Conservation (phyloP, 768 basidiomycete species). For the Daedalea quercina region DNA sequence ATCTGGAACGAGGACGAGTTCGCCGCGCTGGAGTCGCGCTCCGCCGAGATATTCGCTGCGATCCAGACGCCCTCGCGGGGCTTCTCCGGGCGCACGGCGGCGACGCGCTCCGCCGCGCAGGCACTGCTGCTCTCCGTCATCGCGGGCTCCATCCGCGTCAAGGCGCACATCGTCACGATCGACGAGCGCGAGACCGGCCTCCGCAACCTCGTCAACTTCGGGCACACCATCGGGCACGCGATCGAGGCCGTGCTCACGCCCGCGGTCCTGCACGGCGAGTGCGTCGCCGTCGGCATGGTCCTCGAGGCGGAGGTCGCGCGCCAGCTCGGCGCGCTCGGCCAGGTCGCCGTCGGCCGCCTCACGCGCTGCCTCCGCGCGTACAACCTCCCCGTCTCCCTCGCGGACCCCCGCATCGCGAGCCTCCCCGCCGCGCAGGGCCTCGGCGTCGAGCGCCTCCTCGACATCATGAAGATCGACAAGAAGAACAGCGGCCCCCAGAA, state of each 20-base stretch:
- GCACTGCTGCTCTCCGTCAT: constrained; percentile 86
- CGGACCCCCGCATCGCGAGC: constrained; percentile 70
- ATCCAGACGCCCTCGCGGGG: constrained; percentile 65
- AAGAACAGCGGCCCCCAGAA: constrained; percentile 92
- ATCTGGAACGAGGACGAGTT: constrained; percentile 96
- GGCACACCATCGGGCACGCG: constrained; percentile 97
- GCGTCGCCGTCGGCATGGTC: constrained; percentile 93
- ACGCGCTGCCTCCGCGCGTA: constrained; percentile 84
- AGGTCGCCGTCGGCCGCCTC: constrained; percentile 89
- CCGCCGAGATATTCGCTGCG: constrained; percentile 80
- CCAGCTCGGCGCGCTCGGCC: constrained; percentile 78
- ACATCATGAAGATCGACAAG: constrained; percentile 88
- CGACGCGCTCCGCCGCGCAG: constrained; percentile 69
- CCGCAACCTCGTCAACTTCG: constrained; percentile 98
- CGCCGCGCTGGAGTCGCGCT: constrained; percentile 76
- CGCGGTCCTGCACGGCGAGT: constrained; percentile 92
- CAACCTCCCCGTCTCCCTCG: constrained; percentile 78
- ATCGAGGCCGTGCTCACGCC: constrained; percentile 96
- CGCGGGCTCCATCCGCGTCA: constrained; percentile 88
- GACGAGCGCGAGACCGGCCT: constrained; percentile 96
- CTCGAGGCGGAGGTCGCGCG: constrained; percentile 93
- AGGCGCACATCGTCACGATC: constrained; percentile 93
- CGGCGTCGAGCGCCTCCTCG: constrained; percentile 74
- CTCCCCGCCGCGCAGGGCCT: constrained; percentile 67
- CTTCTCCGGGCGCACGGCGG: constrained; percentile 48